A percentile compares a stretch with the other conserved stretches of the same genome.
These are phyloP conservation scores for Berberis thunbergii DNA, from an alignment of 164 flowering plant genomes.

Conservation along the genomic window DNA sequence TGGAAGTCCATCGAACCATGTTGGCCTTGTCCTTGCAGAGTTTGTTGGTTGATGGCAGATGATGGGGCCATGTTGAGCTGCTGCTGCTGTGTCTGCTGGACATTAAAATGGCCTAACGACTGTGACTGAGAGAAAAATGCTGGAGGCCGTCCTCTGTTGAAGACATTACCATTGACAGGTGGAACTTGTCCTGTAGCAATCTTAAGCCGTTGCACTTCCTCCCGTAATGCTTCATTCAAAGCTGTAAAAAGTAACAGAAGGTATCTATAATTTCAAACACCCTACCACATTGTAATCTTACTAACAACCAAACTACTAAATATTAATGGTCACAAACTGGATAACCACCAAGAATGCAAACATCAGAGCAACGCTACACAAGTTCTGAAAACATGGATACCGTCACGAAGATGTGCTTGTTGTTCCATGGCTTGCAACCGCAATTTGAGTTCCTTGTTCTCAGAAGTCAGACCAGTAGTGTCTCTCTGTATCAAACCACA, in stretches of 20 bases:
- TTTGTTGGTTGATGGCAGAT: constrained; percentile 24
- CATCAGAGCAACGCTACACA: background rate
- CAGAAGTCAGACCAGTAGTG: constrained; percentile 62
- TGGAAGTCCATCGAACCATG: constrained; percentile 50
- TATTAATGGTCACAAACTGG: too few species aligned
- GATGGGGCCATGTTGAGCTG: constrained; percentile 34
- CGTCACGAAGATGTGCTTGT: constrained; percentile 93
- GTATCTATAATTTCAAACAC: background rate
- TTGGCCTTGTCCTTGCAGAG: constrained; percentile 29
- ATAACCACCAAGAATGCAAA: too few species aligned
- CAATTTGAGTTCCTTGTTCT: constrained; percentile 87
- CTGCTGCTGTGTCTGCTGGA: constrained; percentile 37
- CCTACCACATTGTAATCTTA: background rate
- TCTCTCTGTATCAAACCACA: constrained; percentile 65
- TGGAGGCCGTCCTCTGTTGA: constrained; percentile 36
- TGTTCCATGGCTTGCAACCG: constrained; percentile 92
- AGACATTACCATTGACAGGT: constrained; percentile 35
- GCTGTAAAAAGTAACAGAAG: constrained; percentile 18
- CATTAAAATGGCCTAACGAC: constrained; percentile 27
- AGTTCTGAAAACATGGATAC: constrained; percentile 27
- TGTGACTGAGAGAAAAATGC: constrained; percentile 39
- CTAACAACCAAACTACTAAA: too few species aligned
- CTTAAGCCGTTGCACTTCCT: constrained; percentile 75
- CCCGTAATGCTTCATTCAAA: constrained; percentile 59
- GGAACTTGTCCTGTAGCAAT: constrained; percentile 56